Evolutionary conservation across 1,284 basidiomycete species (phyloP).

Genomic region (Phellopilus nigrolimitatus): DNA sequence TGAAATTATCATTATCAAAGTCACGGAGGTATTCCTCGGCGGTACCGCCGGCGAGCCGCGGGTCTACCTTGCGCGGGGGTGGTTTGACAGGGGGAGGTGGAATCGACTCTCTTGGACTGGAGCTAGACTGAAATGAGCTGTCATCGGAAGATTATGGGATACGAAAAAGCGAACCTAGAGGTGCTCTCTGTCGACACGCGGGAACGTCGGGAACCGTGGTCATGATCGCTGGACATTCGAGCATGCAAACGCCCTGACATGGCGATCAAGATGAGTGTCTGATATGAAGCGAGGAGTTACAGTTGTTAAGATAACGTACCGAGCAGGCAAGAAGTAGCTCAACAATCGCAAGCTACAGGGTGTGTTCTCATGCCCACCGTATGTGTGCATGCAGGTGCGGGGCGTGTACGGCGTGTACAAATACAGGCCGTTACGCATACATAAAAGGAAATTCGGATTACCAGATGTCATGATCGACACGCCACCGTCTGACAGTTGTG

Average conservation of each 20-base stretch:
- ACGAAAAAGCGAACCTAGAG: not conserved
- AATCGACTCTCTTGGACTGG: not conserved
- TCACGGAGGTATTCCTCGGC: constrained; percentile 14
- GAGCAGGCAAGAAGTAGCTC: not conserved
- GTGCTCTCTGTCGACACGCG: not conserved
- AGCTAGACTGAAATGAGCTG: not conserved
- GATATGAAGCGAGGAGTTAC: not conserved
- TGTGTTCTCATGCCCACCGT: constrained; percentile 5
- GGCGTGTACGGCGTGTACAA: not conserved
- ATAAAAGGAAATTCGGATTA: not conserved
- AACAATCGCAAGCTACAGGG: too few relatives aligned
- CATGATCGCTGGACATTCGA: constrained; percentile 7
- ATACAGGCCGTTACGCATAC: not conserved
- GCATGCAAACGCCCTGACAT: not conserved
- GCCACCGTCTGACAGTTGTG: too few relatives aligned
- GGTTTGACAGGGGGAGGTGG: constrained; percentile 5
- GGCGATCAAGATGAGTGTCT: not conserved
- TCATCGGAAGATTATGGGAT: not conserved
- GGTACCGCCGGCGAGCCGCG: constrained; percentile 5
- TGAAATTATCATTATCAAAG: not conserved
- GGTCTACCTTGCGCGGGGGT: not conserved
- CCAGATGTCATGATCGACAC: too few relatives aligned
- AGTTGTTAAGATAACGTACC: not conserved
- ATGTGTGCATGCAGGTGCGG: not conserved
- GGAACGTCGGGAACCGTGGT: constrained; percentile 5